A percentile compares a stretch with the other conserved stretches of the same genome.
phyloP scores from a whole-genome alignment of 805 yeast genomes.

The Metschnikowia baotianmanensis region DNA sequence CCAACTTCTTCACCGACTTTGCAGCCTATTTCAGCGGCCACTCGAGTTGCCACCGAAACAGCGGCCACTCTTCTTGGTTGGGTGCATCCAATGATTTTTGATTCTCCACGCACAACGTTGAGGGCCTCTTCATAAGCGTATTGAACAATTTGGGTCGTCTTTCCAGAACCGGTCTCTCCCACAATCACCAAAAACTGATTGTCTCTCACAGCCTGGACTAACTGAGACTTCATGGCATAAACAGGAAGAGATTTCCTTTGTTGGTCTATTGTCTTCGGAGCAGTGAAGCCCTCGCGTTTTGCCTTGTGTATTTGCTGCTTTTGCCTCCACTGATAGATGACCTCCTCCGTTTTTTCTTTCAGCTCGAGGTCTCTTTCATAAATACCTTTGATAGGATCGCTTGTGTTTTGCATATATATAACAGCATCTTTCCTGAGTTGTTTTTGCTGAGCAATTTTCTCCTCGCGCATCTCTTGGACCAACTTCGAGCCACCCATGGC shows the following conservation, averaged over 20 bases:
- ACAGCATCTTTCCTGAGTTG: slow-evolving; percentile 41
- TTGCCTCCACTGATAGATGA: slow-evolving; percentile 17
- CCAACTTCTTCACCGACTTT: slow-evolving; percentile 76
- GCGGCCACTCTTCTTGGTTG: slow-evolving; percentile 88
- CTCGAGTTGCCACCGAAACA: slow-evolving; percentile 77
- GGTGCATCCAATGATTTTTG: slow-evolving; percentile 56
- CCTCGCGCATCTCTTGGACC: slow-evolving; percentile 63
- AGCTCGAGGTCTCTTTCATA: slow-evolving; percentile 9
- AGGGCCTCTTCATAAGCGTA: slow-evolving; percentile 62
- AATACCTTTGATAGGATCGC: slow-evolving; percentile 12
- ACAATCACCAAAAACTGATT: slow-evolving; percentile 82
- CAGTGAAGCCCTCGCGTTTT: slow-evolving; percentile 4
- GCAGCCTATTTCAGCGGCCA: slow-evolving; percentile 73
- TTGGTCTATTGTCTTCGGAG: slow-evolving; percentile 14
- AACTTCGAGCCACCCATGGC: slow-evolving; percentile 73
- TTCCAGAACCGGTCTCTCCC: slow-evolving; percentile 82
- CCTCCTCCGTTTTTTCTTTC: slow-evolving; percentile 12
- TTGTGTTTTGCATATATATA: slow-evolving; percentile 6
- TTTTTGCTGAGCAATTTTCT: slow-evolving; percentile 47
- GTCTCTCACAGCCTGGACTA: slow-evolving; percentile 59
- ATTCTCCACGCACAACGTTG: slow-evolving; percentile 19
- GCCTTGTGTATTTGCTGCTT: slow-evolving; percentile 14
- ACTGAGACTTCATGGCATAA: slow-evolving; percentile 54
- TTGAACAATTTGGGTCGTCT: slow-evolving; percentile 45
- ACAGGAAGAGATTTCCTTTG: slow-evolving; percentile 71